These are phyloP conservation scores for Plenodomus tracheiphilus DNA, from an alignment of 2,329 filamentous ascomycete genomes.

Conservation along the genomic window DNA sequence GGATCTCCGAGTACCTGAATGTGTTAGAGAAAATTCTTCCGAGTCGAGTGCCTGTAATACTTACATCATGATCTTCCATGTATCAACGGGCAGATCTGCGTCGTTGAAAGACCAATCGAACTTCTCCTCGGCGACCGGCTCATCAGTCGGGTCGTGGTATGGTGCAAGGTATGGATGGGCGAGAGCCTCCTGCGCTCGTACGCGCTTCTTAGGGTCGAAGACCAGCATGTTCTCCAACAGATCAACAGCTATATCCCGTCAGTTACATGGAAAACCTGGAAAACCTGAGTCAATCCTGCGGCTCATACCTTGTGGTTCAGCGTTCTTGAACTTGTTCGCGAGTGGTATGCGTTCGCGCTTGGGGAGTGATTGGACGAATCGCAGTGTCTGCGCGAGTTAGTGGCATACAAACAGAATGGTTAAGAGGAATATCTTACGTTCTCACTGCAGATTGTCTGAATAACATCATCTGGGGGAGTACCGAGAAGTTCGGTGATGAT, in stretches of 20 bases:
- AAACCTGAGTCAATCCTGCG: background rate
- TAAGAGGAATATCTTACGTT: constrained; percentile 66
- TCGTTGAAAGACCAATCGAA: constrained; percentile 99
- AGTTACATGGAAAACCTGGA: background rate
- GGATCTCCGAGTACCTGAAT: constrained; percentile 92
- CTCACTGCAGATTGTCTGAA: constrained; percentile 97
- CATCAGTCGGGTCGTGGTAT: constrained; percentile 96
- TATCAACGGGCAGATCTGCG: constrained; percentile 93
- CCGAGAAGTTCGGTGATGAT: constrained; percentile 98
- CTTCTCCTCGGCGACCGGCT: constrained; percentile 93
- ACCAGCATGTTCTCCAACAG: constrained; percentile 96
- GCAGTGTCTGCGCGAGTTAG: constrained; percentile 68
- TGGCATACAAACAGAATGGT: background rate
- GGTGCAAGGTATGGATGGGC: constrained; percentile 91
- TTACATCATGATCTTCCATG: constrained; percentile 99
- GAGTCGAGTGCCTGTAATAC: constrained; percentile 1
- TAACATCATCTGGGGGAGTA: constrained; percentile 96
- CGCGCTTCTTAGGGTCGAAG: constrained; percentile 95
- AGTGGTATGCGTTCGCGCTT: constrained; percentile 91
- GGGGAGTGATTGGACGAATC: constrained; percentile 96
- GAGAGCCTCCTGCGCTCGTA: constrained; percentile 83
- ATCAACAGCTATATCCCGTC: constrained; percentile 70
- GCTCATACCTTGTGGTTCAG: constrained; percentile 75
- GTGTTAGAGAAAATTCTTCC: constrained; percentile 15
- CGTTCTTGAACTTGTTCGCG: constrained; percentile 89